Evolutionary conservation across 768 basidiomycete species (phyloP), one percentile per base, ranked within the genome.

Genomic region (Ramaria rubella): DNA sequence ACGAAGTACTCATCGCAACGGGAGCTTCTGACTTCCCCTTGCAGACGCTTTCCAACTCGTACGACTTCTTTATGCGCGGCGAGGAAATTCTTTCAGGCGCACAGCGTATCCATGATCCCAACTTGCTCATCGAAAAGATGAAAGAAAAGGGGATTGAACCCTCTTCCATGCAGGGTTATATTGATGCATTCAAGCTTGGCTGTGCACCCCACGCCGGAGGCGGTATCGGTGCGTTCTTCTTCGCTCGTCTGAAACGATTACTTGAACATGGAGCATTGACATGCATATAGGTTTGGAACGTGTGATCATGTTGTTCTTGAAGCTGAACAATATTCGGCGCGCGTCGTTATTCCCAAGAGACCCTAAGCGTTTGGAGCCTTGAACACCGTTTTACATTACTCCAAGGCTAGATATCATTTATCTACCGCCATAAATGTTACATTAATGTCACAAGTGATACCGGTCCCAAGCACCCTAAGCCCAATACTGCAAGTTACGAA

Each of bases 11-110:
- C n/a, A 52, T 57, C n/a, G 21, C 15, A 6, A 26, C 31, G 52
- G 40, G n/a, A 54, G 14, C 30, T 17, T 44, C 33, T 50, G 21
- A 59, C 57, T 57, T 36, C 53, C 62, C 59, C 29, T 52, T 9
- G 21, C 64, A 94, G 87, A 84, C 82, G 7, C 76, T 96, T 38
- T 97, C 96, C 50, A 98, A 98, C 73, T 98, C 96, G 23, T 99
- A 98, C 71, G 96, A 99, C 73, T 98, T 99, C 75, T 98, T 99
- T 81, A 97, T 99, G 95, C 83, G 96, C 30, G 96, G 96, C 11
- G 94, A 99, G 73, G 96, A 99, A 71, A 98, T 99, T 66, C 79
- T 98, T 38, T 97, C 95, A 3, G 96, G 96, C 15, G 96, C 95
- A 26, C 96, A 99, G 70, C 93, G 96, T 72, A 86, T 98, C 55